Base-by-base conservation (phyloP, 768 basidiomycete genomes). In the Cystobasidium tubakii region DNA sequence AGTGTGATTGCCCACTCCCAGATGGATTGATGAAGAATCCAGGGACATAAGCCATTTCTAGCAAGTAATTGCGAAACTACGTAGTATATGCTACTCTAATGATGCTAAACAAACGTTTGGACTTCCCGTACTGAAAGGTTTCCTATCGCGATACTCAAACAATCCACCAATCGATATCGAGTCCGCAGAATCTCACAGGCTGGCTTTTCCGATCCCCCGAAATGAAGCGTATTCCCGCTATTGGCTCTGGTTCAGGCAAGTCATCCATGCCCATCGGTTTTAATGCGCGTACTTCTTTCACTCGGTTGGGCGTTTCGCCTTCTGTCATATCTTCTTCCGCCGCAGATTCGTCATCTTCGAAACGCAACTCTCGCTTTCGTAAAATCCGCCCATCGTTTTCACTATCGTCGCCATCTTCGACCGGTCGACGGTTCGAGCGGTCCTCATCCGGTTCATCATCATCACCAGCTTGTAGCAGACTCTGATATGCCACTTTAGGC, bases 81-180 rank as follows among this genome's bases (percentile, higher is more conserved):
- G n/a, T n/a, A n/a, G n/a, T n/a, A n/a, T n/a, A n/a, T n/a, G n/a
- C n/a, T n/a, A n/a, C n/a, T n/a, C n/a, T n/a, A n/a, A n/a, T n/a
- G n/a, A n/a, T n/a, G n/a, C n/a, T n/a, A n/a, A n/a, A n/a, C n/a
- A n/a, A n/a, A n/a, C n/a, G n/a, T n/a, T n/a, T n/a, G n/a, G n/a
- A n/a, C n/a, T n/a, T n/a, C n/a, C n/a, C n/a, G n/a, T n/a, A n/a
- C n/a, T n/a, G n/a, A n/a, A n/a, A n/a, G n/a, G n/a, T n/a, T n/a
- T n/a, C n/a, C n/a, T n/a, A n/a, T n/a, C n/a, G n/a, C n/a, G n/a
- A n/a, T 42, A 2, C 23, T 44, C 64, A 74, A 9, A 75, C 44
- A 36, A 46, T 36, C 77, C 75, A 77, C 12, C 74, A 76, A 29
- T 78, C 77, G 2, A 78, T 15, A 3, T 74, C 70, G 66, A 74